Evolutionary conservation across 495 filamentous ascomycete genomes (phyloP).

Genomic region (Amniculicola lignicola): DNA sequence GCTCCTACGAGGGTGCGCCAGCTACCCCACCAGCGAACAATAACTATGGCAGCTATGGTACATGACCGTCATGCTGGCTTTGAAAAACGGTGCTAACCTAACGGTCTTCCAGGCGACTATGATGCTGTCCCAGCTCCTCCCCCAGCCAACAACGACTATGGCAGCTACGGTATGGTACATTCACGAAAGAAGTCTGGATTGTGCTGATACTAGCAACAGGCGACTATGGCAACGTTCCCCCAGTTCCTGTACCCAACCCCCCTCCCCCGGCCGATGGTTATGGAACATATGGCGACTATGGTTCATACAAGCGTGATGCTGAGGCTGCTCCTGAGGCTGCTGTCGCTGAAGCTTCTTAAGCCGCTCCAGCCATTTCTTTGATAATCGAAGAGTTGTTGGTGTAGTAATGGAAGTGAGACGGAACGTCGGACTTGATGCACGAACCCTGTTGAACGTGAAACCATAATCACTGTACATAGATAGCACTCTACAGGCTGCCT

Average conservation of each 20-base stretch:
- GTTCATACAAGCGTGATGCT: conserved; percentile 16
- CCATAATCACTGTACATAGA: too few relatives aligned
- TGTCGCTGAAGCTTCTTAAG: too few relatives aligned
- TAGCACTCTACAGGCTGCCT: too few relatives aligned
- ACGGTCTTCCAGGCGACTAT: neutral
- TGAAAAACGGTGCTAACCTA: neutral
- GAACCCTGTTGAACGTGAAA: too few relatives aligned
- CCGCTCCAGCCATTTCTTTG: too few relatives aligned
- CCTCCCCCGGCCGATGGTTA: neutral
- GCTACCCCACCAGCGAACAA: neutral
- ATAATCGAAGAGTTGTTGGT: too few relatives aligned
- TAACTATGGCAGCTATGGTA: conserved; percentile 10
- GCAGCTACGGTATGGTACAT: conserved; percentile 1
- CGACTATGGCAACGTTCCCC: neutral
- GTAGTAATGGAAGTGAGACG: too few relatives aligned
- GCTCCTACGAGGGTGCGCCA: neutral
- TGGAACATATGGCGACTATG: conserved; percentile 10
- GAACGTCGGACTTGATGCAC: too few relatives aligned
- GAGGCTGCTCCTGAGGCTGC: conserved; percentile 1
- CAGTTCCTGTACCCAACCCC: neutral
- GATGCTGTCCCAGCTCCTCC: neutral
- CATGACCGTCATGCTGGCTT: neutral
- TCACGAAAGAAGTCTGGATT: neutral
- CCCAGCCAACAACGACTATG: neutral
- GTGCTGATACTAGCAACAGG: neutral